phyloP scores from a whole-genome alignment of 106 monocot species.

The Dendrobium nobile region DNA sequence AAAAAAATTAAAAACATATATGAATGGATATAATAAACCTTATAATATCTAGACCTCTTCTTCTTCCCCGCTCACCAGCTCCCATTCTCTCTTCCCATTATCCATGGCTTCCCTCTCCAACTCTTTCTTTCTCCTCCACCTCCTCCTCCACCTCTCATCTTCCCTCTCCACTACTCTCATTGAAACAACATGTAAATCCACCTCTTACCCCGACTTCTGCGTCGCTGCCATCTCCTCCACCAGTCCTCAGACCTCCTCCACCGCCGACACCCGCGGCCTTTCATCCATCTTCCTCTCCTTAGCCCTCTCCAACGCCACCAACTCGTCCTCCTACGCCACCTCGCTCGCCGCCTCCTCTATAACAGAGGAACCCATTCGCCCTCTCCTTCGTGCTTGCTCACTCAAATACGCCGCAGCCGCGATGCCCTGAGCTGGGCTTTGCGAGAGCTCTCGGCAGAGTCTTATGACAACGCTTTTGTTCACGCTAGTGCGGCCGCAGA shows the following conservation, averaged over 20 bases:
- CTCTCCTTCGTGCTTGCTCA: slow-evolving; percentile 32
- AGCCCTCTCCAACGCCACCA: slow-evolving; percentile 37
- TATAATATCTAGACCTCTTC: too few relatives aligned
- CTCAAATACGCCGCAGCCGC: slow-evolving; percentile 40
- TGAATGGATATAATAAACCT: too few relatives aligned
- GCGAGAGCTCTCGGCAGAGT: slow-evolving; percentile 17
- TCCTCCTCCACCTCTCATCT: neutral
- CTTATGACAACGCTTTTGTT: slow-evolving; percentile 58
- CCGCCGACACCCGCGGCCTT: slow-evolving; percentile 22
- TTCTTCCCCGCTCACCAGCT: neutral
- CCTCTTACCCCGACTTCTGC: slow-evolving; percentile 67
- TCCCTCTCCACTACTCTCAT: slow-evolving; percentile 13
- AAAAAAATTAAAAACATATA: too few relatives aligned
- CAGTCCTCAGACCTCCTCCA: slow-evolving; percentile 14
- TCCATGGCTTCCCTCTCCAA: neutral
- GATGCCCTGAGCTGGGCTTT: slow-evolving; percentile 36
- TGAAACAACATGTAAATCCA: slow-evolving; percentile 38
- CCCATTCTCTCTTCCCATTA: neutral
- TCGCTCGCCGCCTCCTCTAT: slow-evolving; percentile 15
- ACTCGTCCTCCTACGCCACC: slow-evolving; percentile 24
- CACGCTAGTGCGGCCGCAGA: slow-evolving; percentile 60
- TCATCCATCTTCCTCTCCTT: slow-evolving; percentile 32
- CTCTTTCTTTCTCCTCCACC: neutral
- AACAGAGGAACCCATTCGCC: neutral
- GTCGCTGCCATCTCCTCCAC: slow-evolving; percentile 42